Evolutionary conservation across 2,329 filamentous ascomycete species (phyloP).

Genomic region (Elsinoe batatas): DNA sequence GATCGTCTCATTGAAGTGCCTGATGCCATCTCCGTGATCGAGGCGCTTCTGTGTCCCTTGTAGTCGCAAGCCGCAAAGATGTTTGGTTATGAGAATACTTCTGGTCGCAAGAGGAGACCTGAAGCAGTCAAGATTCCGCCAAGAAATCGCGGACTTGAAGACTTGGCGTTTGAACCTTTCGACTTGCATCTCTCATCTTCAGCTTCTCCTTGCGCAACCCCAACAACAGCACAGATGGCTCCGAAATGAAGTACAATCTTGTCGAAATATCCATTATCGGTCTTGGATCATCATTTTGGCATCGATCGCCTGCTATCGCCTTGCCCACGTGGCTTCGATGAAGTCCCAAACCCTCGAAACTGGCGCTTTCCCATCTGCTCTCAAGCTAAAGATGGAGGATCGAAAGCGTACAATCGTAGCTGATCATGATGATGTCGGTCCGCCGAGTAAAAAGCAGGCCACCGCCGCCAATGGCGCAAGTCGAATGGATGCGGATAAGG

Average conservation of each 20-base stretch:
- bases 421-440: constrained; percentile 72
- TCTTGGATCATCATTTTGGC: neutral
- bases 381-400: constrained; percentile 95
- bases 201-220: constrained; percentile 5
- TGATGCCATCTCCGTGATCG: too few species aligned
- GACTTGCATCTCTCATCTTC: neutral
- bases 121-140: too few species aligned
- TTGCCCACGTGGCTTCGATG: constrained; percentile 58
- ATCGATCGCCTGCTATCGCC: neutral
- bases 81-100: too few species aligned
- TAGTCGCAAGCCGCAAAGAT: too few species aligned
- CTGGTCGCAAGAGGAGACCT: too few species aligned
- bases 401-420: constrained; percentile 86
- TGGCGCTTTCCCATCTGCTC: constrained; percentile 65
- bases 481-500: constrained; percentile 54
- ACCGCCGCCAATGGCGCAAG: constrained; percentile 63
- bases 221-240: neutral
- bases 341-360: constrained; percentile 68
- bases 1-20: too few species aligned
- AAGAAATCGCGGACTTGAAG: neutral
- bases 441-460: constrained; percentile 84
- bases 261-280: neutral
- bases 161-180: constrained; percentile 9
- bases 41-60: too few species aligned
- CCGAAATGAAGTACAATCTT: neutral